Conservation (phyloP, 2,329 filamentous ascomycete species). For the Verruconis gallopava region DNA sequence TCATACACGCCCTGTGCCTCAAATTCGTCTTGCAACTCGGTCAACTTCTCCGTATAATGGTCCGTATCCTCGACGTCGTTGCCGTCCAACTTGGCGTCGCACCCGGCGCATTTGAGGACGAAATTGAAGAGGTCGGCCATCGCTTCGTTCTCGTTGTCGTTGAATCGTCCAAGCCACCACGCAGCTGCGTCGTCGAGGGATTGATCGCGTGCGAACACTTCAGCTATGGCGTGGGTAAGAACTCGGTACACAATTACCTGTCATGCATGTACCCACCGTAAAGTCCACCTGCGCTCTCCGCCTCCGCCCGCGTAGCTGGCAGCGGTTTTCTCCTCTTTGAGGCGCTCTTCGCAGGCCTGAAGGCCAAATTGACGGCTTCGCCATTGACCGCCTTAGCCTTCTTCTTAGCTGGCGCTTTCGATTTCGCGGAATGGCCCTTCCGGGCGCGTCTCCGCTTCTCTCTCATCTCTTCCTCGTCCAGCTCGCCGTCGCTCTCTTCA, state of each 20-base stretch:
- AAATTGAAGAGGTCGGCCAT: slow-evolving; percentile 50
- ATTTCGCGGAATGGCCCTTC: background rate
- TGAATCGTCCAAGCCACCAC: slow-evolving; percentile 44
- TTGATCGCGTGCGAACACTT: slow-evolving; percentile 45
- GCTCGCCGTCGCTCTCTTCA: slow-evolving; percentile 24
- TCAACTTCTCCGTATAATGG: slow-evolving; percentile 63
- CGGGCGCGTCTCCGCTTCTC: slow-evolving; percentile 19
- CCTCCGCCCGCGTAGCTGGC: slow-evolving; percentile 37
- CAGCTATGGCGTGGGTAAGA: slow-evolving; percentile 28
- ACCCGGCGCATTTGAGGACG: slow-evolving; percentile 58
- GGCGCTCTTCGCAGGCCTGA: slow-evolving; percentile 37
- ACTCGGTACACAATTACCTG: no score
- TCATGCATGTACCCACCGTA: slow-evolving; percentile 38
- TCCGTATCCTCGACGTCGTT: slow-evolving; percentile 86
- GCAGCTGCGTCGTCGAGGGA: slow-evolving; percentile 43
- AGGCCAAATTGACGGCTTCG: slow-evolving; percentile 38
- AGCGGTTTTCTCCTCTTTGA: slow-evolving; percentile 36
- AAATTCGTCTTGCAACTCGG: slow-evolving; percentile 79
- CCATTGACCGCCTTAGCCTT: slow-evolving; percentile 35
- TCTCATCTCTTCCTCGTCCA: slow-evolving; percentile 26
- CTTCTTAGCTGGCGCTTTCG: slow-evolving; percentile 29
- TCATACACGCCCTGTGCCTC: slow-evolving; percentile 74
- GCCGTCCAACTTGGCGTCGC: slow-evolving; percentile 61
- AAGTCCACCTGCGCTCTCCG: slow-evolving; percentile 40
- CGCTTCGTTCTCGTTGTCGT: slow-evolving; percentile 40